Base-by-base conservation (phyloP, 1,284 basidiomycete genomes). In the Cryptococcus depauperatus region DNA sequence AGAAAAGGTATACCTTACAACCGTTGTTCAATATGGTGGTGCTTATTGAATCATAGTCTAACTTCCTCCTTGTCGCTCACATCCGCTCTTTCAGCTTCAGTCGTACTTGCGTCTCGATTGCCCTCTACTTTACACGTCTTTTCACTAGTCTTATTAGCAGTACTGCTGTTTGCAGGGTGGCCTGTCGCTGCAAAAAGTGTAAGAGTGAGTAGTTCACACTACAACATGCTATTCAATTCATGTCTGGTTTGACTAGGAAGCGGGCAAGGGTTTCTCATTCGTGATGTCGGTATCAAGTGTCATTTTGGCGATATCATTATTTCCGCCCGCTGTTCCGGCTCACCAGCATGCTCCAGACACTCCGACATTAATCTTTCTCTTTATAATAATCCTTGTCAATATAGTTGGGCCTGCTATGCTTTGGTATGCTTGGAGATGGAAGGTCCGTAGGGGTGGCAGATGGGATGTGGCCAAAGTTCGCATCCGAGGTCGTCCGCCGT, bases 61-160 rank as follows among this genome's bases (percentile, higher is more conserved):
- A 84, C 86, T 13, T 89, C 88, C 21, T 86, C 93, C 21, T 70
- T 98, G 33, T 92, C 90, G 26, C 84, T 93, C 74, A 97, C 96
- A 55, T 92, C 92, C 19, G 90, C 89, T 26, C 83, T 97, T 46
- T 92, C 86, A 28, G 88, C 89, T 5, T 89, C 86, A 13, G 87
- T 96, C 35, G 92, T 98, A 28, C 76, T 98, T 44, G 91, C 91
- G 23, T 96, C 91, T 22, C 82, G 95, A 46, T 75, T 98, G 27
- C 73, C 79, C 21, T 81, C 84, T 50, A 86, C 92, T 63, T 69
- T 83, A 30, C 81, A 88, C 33, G 92, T 96, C 16, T 98, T 97
- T 66, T 83, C 87, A 21, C 77, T 98, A 38, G 79, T 92, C 58
- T 74, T 95, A 40, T 85, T 92, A 65, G 82, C 91, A 29, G 81